Evolutionary conservation across 768 basidiomycete genomes (phyloP).

Genomic region (Hericium rajendrae): DNA sequence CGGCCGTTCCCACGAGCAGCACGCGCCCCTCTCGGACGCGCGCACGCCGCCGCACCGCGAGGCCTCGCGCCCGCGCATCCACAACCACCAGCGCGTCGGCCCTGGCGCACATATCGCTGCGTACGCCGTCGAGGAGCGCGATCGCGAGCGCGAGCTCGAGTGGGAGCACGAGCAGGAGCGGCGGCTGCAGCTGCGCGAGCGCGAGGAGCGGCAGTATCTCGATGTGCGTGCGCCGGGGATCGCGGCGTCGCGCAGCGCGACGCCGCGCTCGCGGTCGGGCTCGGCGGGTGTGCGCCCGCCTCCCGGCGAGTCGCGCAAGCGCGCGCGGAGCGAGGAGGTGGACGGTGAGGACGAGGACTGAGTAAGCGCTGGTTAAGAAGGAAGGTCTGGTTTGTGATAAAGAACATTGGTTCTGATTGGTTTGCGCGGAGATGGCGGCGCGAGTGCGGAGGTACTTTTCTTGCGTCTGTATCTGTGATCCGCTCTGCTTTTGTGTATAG

Average conservation of each 20-base stretch:
- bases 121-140: constrained; percentile 28
- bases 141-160: constrained; percentile 26
- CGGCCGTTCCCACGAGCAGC: constrained; percentile 20
- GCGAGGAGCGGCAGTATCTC: not conserved
- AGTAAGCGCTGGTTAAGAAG: too few relatives aligned
- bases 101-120: constrained; percentile 47
- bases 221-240: not conserved
- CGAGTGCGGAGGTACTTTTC: too few relatives aligned
- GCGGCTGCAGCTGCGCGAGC: constrained; percentile 32
- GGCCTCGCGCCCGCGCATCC: constrained; percentile 27
- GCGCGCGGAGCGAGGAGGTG: constrained; percentile 50
- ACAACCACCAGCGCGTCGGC: constrained; percentile 60
- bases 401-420: too few relatives aligned
- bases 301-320: constrained; percentile 33
- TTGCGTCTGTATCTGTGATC: too few relatives aligned
- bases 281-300: not conserved
- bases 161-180: constrained; percentile 8
- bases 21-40: not conserved
- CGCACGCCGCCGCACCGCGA: not conserved
- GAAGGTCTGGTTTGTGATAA: too few relatives aligned
- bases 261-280: constrained; percentile 12
- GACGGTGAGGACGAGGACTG: constrained; percentile 33
- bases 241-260: constrained; percentile 8
- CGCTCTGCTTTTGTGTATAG: too few relatives aligned
- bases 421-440: too few relatives aligned